Evolutionary conservation across 805 yeast species (phyloP).

Genomic region (Brettanomyces custersianus): DNA sequence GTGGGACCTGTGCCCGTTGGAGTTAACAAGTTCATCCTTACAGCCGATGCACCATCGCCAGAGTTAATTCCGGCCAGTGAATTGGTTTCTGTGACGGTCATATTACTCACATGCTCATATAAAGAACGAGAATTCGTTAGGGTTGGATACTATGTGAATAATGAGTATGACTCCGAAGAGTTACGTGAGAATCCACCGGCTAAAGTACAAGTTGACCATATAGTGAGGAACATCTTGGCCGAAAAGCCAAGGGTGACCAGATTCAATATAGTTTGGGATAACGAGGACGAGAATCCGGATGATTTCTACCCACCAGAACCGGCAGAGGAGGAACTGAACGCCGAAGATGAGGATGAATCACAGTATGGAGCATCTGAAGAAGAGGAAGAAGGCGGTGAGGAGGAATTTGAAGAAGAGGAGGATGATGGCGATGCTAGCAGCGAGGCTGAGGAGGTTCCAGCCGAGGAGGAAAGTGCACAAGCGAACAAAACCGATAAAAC

Average conservation of each 20-base stretch:
- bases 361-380: conserved; percentile 41
- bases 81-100: conserved; percentile 90
- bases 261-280: conserved; percentile 96
- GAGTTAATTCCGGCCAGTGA: conserved; percentile 95
- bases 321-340: conserved; percentile 55
- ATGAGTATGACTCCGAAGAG: conserved; percentile 92
- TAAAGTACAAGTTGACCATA: conserved; percentile 88
- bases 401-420: conserved; percentile 8
- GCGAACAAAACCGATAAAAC: conserved; percentile 30
- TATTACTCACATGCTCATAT: conserved; percentile 84
- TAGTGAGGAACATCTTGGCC: conserved; percentile 87
- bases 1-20: conserved; percentile 99
- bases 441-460: conserved; percentile 9
- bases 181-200: conserved; percentile 88
- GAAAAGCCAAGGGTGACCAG: conserved; percentile 97
- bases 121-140: conserved; percentile 91
- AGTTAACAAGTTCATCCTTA: conserved; percentile 81
- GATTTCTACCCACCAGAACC: conserved; percentile 69
- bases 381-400: conserved; percentile 29
- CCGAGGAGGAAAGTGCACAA: conserved; percentile 33
- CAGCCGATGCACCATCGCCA: conserved; percentile 95
- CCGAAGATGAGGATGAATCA: conserved; percentile 43
- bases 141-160: conserved; percentile 96
- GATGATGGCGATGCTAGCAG: conserved; percentile 30
- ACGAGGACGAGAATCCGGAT: conserved; percentile 44